Conservation (phyloP, 805 yeast species). For the Metschnikowia koreensis region DNA sequence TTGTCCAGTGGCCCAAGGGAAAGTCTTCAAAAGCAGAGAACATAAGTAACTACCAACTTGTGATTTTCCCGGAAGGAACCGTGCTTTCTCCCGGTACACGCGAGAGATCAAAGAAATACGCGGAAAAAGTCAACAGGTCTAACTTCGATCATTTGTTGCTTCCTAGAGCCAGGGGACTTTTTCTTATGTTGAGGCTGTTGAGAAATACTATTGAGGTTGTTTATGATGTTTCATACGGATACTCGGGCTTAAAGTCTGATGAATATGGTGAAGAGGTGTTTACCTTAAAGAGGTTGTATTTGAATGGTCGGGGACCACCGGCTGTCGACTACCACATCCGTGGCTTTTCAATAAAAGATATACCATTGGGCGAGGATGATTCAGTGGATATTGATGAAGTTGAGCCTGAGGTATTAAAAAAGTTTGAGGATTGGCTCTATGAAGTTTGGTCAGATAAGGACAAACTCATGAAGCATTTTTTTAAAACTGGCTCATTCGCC, state of each 20-base stretch:
- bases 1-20: slow-evolving; percentile 34
- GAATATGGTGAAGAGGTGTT: slow-evolving; percentile 78
- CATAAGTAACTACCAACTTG: slow-evolving; percentile 49
- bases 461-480: slow-evolving; percentile 59
- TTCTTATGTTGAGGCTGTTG: slow-evolving; percentile 59
- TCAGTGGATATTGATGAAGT: slow-evolving; percentile 45
- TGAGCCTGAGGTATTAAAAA: slow-evolving; percentile 38
- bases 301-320: slow-evolving; percentile 72
- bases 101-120: slow-evolving; percentile 54
- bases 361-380: slow-evolving; percentile 51
- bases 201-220: slow-evolving; percentile 52
- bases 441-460: slow-evolving; percentile 80
- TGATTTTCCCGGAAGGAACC: slow-evolving; percentile 94
- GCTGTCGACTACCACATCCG: slow-evolving; percentile 63
- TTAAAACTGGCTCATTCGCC: slow-evolving; percentile 51
- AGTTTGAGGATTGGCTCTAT: slow-evolving; percentile 74
- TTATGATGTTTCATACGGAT: slow-evolving; percentile 83
- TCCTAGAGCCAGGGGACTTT: slow-evolving; percentile 84
- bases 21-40: slow-evolving; percentile 2
- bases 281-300: slow-evolving; percentile 59
- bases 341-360: slow-evolving; percentile 53
- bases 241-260: slow-evolving; percentile 60
- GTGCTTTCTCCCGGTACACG: slow-evolving; percentile 70
- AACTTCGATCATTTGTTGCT: slow-evolving; percentile 62
- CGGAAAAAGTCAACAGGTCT: slow-evolving; percentile 48